Evolutionary conservation across 129 eudicot genomes (phyloP).

Genomic region (Logfia minima): DNA sequence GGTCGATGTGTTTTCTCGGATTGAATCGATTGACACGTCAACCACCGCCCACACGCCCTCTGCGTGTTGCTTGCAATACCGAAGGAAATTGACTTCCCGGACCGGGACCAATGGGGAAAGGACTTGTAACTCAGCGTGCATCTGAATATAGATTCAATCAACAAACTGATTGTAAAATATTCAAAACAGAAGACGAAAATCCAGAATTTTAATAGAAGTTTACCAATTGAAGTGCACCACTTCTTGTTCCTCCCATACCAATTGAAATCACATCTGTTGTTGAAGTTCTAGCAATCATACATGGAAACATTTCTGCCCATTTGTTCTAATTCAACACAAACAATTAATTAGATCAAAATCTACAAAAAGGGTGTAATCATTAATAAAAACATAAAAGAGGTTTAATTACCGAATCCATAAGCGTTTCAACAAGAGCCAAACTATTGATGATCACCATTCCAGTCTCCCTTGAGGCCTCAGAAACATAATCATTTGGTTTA

Average conservation of each 20-base stretch:
- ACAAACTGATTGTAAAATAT: neutral
- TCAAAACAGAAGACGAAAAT: neutral
- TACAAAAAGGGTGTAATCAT: neutral
- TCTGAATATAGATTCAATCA: conserved; percentile 40
- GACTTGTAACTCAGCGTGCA: conserved; percentile 93
- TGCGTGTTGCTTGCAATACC: conserved; percentile 96
- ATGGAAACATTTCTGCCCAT: conserved; percentile 98
- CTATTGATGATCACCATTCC: conserved; percentile 98
- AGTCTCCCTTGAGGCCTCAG: conserved; percentile 83
- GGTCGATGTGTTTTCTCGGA: conserved; percentile 57
- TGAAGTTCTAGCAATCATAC: conserved; percentile 83
- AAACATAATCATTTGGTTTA: conserved; percentile 71
- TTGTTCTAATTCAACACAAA: conserved; percentile 52
- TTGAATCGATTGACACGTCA: conserved; percentile 77
- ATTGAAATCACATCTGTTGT: conserved; percentile 85
- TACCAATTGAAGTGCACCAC: conserved; percentile 99
- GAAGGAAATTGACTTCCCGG: conserved; percentile 79
- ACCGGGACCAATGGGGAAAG: conserved; percentile 95
- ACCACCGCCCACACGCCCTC: conserved; percentile 99
- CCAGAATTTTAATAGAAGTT: neutral
- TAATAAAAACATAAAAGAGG: neutral
- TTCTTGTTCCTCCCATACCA: conserved; percentile 99
- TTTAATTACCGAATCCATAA: conserved; percentile 82
- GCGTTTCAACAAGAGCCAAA: conserved; percentile 89
- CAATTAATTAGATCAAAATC: conserved; percentile 2